Conservation (phyloP, 768 basidiomycete species). For the Rhizopogon roseolus region DNA sequence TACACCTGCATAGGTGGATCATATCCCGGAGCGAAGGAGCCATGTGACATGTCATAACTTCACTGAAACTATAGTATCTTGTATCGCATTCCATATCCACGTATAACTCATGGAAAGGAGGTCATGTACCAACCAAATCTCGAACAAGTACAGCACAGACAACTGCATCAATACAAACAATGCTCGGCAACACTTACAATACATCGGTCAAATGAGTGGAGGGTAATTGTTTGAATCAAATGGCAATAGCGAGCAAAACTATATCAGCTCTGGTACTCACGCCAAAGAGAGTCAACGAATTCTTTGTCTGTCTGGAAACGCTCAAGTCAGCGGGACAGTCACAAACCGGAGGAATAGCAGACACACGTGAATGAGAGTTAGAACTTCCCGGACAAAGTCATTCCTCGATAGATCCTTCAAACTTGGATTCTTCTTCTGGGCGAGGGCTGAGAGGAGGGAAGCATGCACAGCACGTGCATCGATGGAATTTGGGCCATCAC, state of each 20-base stretch:
- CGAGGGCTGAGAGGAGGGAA: conserved; percentile 21
- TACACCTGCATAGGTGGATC: conserved; percentile 14
- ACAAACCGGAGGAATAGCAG: not conserved
- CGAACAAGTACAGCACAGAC: not conserved
- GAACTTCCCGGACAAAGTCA: conserved; percentile 54
- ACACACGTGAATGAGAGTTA: conserved; percentile 60
- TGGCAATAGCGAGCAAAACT: not conserved
- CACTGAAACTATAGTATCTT: not conserved
- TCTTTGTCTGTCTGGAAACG: conserved; percentile 51
- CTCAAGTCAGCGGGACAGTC: not conserved
- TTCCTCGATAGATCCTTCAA: conserved; percentile 38
- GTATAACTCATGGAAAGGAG: too few relatives aligned
- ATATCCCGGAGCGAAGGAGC: conserved; percentile 18
- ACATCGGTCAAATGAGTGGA: not conserved
- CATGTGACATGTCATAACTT: conserved; percentile 4
- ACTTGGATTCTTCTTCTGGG: conserved; percentile 12
- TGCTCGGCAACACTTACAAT: not conserved
- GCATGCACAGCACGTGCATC: conserved; percentile 15
- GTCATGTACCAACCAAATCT: not conserved
- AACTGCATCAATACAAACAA: not conserved
- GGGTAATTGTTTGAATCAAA: not conserved
- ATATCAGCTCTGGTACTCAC: conserved; percentile 34
- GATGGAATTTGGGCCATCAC: conserved; percentile 7
- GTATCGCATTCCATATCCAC: too few relatives aligned
- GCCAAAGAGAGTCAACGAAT: conserved; percentile 61